These are phyloP conservation scores for Hypoxylon fuscum DNA, from an alignment of 495 filamentous ascomycete genomes.

Conservation along the genomic window DNA sequence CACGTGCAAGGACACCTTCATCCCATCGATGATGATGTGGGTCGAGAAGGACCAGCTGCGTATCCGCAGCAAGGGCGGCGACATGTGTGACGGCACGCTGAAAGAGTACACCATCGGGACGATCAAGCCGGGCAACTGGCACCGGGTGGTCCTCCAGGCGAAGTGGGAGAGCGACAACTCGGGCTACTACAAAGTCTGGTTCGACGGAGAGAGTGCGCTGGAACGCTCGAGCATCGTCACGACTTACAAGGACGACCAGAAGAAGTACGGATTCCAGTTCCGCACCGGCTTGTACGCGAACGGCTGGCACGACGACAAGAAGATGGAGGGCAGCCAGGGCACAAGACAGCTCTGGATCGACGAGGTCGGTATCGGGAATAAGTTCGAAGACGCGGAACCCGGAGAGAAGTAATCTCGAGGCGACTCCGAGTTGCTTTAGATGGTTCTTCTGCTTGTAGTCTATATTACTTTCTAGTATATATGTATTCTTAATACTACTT, in stretches of 20 bases:
- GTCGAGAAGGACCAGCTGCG: constrained; percentile 53
- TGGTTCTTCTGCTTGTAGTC: not conserved
- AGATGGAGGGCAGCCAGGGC: constrained; percentile 54
- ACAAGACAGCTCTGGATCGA: constrained; percentile 62
- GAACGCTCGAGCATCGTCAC: constrained; percentile 52
- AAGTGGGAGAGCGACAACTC: constrained; percentile 54
- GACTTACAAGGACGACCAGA: constrained; percentile 52
- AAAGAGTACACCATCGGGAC: constrained; percentile 44
- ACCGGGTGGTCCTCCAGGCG: constrained; percentile 56
- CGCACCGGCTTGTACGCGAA: constrained; percentile 63
- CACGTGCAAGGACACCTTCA: constrained; percentile 56
- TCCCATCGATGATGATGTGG: constrained; percentile 64
- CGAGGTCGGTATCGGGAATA: constrained; percentile 56
- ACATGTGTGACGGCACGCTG: constrained; percentile 45
- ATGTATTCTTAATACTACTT: not conserved
- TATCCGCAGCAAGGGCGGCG: constrained; percentile 57
- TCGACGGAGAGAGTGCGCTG: constrained; percentile 56
- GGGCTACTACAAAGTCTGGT: constrained; percentile 58
- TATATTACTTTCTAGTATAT: not conserved
- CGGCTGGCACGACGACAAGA: constrained; percentile 61
- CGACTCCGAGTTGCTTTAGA: not conserved
- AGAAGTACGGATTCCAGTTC: constrained; percentile 56
- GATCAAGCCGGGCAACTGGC: constrained; percentile 57
- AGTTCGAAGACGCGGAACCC: constrained; percentile 55
- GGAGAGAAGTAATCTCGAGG: constrained; percentile 8